These are phyloP conservation scores for Fremontodendron californicum DNA, from an alignment of 345 rosid species.

Conservation along the genomic window DNA sequence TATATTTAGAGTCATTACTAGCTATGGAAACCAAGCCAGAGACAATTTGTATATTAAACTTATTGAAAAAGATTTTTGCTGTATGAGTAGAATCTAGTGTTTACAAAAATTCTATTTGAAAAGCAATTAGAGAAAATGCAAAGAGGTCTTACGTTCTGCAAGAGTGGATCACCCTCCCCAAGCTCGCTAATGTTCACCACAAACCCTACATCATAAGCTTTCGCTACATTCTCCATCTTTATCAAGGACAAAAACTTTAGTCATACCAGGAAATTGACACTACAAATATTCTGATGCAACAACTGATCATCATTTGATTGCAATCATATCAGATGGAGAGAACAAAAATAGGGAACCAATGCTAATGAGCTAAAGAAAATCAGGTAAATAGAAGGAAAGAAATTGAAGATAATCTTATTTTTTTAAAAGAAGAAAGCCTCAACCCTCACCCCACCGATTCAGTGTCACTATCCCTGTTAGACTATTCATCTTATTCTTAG, in stretches of 20 bases:
- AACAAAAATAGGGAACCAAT: background rate
- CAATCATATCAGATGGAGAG: background rate
- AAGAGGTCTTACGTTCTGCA: constrained; percentile 47
- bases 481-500: background rate
- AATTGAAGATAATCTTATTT: background rate
- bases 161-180: constrained; percentile 64
- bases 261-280: background rate
- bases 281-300: background rate
- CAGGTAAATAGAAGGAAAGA: background rate
- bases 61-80: background rate
- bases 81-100: background rate
- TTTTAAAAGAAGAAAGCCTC: background rate
- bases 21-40: background rate
- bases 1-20: constrained; percentile 18
- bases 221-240: constrained; percentile 62
- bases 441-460: background rate
- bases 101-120: background rate
- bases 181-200: constrained; percentile 57
- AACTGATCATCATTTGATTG: background rate
- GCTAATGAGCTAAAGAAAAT: background rate
- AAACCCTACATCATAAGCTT: constrained; percentile 45
- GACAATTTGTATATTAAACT: background rate
- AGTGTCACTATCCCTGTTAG: background rate
- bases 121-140: background rate
- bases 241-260: constrained; percentile 9